Evolutionary conservation across 768 basidiomycete genomes (phyloP).

Genomic region (Pulveroboletus ravenelii): DNA sequence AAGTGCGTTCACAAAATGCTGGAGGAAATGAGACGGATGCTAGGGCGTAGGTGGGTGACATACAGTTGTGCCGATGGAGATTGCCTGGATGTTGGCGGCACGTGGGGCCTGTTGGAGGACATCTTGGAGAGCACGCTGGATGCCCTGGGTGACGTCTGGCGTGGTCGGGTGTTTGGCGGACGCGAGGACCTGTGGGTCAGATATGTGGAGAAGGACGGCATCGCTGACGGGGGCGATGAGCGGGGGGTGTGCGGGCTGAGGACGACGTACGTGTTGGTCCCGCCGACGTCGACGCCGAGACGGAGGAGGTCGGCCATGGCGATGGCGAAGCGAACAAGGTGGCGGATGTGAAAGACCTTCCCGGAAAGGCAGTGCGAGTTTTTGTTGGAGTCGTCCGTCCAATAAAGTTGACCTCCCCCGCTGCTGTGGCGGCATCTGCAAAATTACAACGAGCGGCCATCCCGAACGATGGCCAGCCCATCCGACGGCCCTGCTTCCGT

Average conservation of each 20-base stretch:
- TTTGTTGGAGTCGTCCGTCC: not conserved
- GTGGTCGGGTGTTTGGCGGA: conserved; percentile 52
- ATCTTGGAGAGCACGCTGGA: conserved; percentile 45
- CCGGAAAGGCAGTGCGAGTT: not conserved
- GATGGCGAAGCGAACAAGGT: not conserved
- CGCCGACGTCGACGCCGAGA: conserved; percentile 33
- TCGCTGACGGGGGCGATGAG: conserved; percentile 21
- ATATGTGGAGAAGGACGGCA: conserved; percentile 24
- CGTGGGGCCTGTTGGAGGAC: conserved; percentile 39
- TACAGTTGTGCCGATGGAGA: conserved; percentile 62
- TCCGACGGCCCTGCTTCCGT: conserved; percentile 33
- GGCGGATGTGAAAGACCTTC: conserved; percentile 9
- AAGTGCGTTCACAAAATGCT: conserved; percentile 58
- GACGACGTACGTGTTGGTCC: conserved; percentile 30
- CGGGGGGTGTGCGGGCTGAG: too few relatives aligned
- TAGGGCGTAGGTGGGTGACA: not conserved
- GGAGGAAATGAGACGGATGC: not conserved
- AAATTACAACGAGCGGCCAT: conserved; percentile 14
- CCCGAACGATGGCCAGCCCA: conserved; percentile 37
- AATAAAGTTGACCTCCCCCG: not conserved
- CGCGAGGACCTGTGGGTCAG: conserved; percentile 20
- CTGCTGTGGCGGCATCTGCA: conserved; percentile 1
- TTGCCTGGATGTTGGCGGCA: conserved; percentile 39
- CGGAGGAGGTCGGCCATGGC: conserved; percentile 11
- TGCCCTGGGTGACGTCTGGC: conserved; percentile 52